Conservation (phyloP, 192 early-diverging fungal genomes). For the Backusella mclennaniae region DNA sequence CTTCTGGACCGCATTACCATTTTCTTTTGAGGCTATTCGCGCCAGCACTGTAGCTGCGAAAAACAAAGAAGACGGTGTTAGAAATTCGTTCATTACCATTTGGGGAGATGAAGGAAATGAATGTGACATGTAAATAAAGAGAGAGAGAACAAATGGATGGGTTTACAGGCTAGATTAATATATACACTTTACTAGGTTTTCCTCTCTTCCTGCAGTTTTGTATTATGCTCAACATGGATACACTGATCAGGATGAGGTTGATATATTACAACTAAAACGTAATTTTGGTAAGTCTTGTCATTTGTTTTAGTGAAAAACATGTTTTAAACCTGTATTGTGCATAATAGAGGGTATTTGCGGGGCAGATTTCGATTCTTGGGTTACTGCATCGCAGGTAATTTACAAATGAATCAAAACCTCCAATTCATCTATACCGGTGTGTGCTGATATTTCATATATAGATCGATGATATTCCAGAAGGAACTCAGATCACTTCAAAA, state of each 20-base stretch:
- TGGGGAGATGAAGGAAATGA: slow-evolving; percentile 95
- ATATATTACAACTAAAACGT: slow-evolving; percentile 52
- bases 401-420: not conserved
- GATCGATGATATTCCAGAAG: slow-evolving; percentile 54
- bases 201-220: slow-evolving; percentile 72
- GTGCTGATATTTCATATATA: slow-evolving; percentile 14
- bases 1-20: slow-evolving; percentile 79
- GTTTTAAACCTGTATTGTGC: no score
- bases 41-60: slow-evolving; percentile 75
- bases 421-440: no score
- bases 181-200: slow-evolving; percentile 45
- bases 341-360: slow-evolving; percentile 79
- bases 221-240: slow-evolving; percentile 80
- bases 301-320: not conserved
- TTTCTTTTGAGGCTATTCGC: slow-evolving; percentile 73
- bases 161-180: not conserved
- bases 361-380: slow-evolving; percentile 76
- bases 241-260: slow-evolving; percentile 60
- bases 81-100: slow-evolving; percentile 78
- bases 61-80: slow-evolving; percentile 48
- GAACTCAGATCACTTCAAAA: slow-evolving; percentile 42
- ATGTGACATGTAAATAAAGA: slow-evolving; percentile 64
- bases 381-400: slow-evolving; percentile 57
- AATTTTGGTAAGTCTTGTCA: slow-evolving; percentile 33
- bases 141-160: not conserved